These are phyloP conservation scores for Lanmaoa rubissima DNA, from an alignment of 768 basidiomycete genomes.

Conservation along the genomic window DNA sequence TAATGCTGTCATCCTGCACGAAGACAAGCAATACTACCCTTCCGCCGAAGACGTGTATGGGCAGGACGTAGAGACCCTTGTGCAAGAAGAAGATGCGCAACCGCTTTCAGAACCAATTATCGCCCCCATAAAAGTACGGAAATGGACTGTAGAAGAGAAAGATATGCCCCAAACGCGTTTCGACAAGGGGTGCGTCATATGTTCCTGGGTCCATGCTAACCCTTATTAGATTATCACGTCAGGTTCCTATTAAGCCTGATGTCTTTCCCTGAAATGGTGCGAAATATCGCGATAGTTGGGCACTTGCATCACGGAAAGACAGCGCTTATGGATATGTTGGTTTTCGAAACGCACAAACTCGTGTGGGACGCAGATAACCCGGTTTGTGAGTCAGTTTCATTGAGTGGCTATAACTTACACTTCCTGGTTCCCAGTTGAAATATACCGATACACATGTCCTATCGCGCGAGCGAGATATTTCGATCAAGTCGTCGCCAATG, in stretches of 20 bases:
- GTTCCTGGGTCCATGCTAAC: background rate
- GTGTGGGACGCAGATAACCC: conserved; percentile 90
- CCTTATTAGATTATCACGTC: conserved; percentile 13
- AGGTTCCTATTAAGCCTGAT: conserved; percentile 94
- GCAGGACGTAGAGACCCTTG: conserved; percentile 89
- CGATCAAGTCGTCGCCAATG: conserved; percentile 97
- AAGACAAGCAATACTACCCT: conserved; percentile 98
- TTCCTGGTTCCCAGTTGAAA: conserved; percentile 55
- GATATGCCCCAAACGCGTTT: conserved; percentile 96
- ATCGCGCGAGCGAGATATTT: conserved; percentile 85
- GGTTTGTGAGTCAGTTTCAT: conserved; percentile 45
- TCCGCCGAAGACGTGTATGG: conserved; percentile 92
- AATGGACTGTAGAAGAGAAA: conserved; percentile 95
- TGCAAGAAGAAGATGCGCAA: conserved; percentile 98
- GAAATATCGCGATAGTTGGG: conserved; percentile 94
- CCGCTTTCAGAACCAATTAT: conserved; percentile 93
- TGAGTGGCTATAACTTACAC: conserved; percentile 20
- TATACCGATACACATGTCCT: conserved; percentile 96
- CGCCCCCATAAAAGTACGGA: conserved; percentile 91
- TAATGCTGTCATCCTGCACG: conserved; percentile 86
- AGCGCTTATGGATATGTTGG: conserved; percentile 93
- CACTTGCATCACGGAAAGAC: conserved; percentile 99
- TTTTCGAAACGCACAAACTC: conserved; percentile 94
- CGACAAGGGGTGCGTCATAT: conserved; percentile 79
- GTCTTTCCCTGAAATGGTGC: conserved; percentile 88